Evolutionary conservation across 2,329 filamentous ascomycete genomes (phyloP).

Genomic region (Magnaporthiopsis incrustans): DNA sequence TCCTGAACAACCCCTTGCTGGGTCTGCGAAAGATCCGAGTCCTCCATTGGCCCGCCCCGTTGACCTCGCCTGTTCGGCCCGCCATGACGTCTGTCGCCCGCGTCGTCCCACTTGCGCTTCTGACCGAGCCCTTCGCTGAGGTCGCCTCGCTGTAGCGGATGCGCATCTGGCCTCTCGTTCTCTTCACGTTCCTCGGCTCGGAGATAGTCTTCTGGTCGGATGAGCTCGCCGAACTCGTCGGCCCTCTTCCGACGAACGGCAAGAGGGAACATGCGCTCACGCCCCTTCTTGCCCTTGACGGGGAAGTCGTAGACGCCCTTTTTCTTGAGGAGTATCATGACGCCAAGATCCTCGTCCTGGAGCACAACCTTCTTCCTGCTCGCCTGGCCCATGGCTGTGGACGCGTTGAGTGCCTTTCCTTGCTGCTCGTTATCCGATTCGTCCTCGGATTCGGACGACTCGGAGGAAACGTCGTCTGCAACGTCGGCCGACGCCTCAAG

Average conservation of each 20-base stretch:
- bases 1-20: slow-evolving; percentile 22
- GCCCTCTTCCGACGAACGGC: slow-evolving; percentile 68
- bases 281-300: slow-evolving; percentile 80
- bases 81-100: slow-evolving; percentile 28
- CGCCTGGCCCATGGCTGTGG: slow-evolving; percentile 74
- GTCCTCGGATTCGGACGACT: slow-evolving; percentile 78
- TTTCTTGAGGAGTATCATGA: slow-evolving; percentile 82
- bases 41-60: slow-evolving; percentile 27
- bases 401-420: slow-evolving; percentile 83
- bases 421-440: slow-evolving; percentile 87
- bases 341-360: slow-evolving; percentile 82
- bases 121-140: slow-evolving; percentile 66
- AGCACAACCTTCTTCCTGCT: slow-evolving; percentile 79
- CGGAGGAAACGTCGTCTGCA: slow-evolving; percentile 71
- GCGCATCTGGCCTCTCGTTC: slow-evolving; percentile 44
- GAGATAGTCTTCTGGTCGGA: slow-evolving; percentile 88
- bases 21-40: background rate
- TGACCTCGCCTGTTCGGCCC: slow-evolving; percentile 55
- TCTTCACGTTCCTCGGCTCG: slow-evolving; percentile 84
- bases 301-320: slow-evolving; percentile 93
- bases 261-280: slow-evolving; percentile 88
- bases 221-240: slow-evolving; percentile 91
- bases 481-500: slow-evolving; percentile 65
- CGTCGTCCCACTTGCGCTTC: slow-evolving; percentile 90
- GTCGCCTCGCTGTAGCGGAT: slow-evolving; percentile 38